Evolutionary conservation across 306 rosid genomes (phyloP), one percentile per base, ranked within the genome.

Genomic region (Inga laurina): DNA sequence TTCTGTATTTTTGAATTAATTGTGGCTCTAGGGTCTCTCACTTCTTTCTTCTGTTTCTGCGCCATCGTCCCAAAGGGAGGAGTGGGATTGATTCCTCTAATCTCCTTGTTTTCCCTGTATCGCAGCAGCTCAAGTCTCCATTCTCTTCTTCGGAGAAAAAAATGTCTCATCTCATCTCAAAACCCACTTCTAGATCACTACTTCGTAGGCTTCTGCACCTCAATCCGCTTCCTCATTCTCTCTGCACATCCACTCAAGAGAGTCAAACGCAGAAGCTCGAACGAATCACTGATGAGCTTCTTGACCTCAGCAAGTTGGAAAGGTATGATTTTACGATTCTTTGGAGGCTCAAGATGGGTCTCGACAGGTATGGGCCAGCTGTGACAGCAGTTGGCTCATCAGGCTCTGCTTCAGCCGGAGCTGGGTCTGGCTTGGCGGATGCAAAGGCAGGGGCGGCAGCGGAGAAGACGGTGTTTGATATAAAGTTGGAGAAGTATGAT

Each of bases 301-400:
- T 83, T 78, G 44, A 13, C 46, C 89, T 88, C 66, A 76, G 77
- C 81, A 67, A 70, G 56, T 72, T 88, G n/a, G 91, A 88, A 79
- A 71, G 91, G 72, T 88, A 88, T 30, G 89, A 88, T 35, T 88
- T 88, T 34, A 57, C 85, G 18, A 44, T 83, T 57, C 89, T 88
- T n/a, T 88, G 91, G 91, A 79, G 89, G 41, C 87, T 83, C 61
- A 88, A 83, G 76, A 65, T 88, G 86, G 91, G 87, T 39, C 82
- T 88, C 46, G 51, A 88, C 84, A 84, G 86, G 72, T 88, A 77
- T 68, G 85, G 75, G 0, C 66, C 87, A 0, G 86, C 89, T 0
- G 35, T 81, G 3, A 71, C 91, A 5, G 87, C 62, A 10, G 37
- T 52, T 5, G 73, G 80, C 4, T 78, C 82, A 0, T 24, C 65